phyloP scores from a whole-genome alignment of 1,139 yeast genomes.

The Taphrina wiesneri region DNA sequence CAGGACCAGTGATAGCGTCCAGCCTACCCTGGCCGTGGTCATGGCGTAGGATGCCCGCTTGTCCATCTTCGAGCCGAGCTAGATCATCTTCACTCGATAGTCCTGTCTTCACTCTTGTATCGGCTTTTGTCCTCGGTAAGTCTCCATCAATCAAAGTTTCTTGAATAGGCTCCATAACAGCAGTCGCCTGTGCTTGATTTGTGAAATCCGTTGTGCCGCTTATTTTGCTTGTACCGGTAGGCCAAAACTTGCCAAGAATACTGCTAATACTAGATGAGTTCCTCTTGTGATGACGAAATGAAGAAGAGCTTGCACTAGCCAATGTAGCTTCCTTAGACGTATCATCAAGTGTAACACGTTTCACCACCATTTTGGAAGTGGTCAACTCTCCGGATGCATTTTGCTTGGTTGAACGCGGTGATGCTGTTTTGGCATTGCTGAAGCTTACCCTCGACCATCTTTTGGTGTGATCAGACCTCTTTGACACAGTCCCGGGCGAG shows the following conservation, averaged over 20 bases:
- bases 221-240: not conserved
- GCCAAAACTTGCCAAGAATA: constrained; percentile 8
- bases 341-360: not conserved
- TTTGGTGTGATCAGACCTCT: not conserved
- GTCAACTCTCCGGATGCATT: constrained; percentile 24
- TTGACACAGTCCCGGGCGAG: not conserved
- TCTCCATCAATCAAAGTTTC: not conserved
- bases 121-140: not conserved
- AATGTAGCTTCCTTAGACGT: not conserved
- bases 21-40: too few species aligned
- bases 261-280: constrained; percentile 9
- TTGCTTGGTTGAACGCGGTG: constrained; percentile 26
- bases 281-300: not conserved
- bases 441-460: constrained; percentile 8
- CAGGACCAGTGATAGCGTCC: too few species aligned
- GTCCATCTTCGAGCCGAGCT: too few species aligned
- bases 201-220: not conserved
- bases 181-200: not conserved
- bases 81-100: too few species aligned
- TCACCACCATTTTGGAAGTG: not conserved
- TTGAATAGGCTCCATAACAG: not conserved
- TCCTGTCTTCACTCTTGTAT: too few species aligned
- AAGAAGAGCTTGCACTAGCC: not conserved
- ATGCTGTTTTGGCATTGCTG: constrained; percentile 5
- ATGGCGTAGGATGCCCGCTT: too few species aligned